Conservation (phyloP, 768 basidiomycete genomes). For the Nidula microcarpa region DNA sequence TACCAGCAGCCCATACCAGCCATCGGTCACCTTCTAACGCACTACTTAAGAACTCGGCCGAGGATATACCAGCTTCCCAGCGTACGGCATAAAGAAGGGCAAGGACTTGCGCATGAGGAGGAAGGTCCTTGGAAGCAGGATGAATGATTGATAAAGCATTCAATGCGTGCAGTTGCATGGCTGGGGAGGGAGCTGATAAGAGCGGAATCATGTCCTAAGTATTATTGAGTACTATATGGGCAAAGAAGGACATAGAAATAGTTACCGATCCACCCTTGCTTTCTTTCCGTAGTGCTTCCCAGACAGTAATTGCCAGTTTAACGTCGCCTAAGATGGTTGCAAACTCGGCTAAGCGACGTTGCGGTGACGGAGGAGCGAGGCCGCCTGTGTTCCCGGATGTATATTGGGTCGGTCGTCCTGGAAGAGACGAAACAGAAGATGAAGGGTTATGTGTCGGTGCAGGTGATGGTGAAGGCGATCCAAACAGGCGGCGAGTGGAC, state of each 20-base stretch:
- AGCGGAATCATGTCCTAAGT: conserved; percentile 79
- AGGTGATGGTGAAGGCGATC: conserved; percentile 52
- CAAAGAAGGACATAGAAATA: conserved; percentile 6
- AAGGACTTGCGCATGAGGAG: conserved; percentile 64
- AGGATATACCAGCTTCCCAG: conserved; percentile 69
- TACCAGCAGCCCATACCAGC: conserved; percentile 83
- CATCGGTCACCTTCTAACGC: conserved; percentile 76
- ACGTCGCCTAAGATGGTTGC: conserved; percentile 89
- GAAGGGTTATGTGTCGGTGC: conserved; percentile 31
- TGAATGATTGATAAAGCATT: conserved; percentile 54
- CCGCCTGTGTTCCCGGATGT: conserved; percentile 18
- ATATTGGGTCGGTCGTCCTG: conserved; percentile 32
- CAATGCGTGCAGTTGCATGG: conserved; percentile 55
- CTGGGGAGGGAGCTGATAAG: conserved; percentile 63
- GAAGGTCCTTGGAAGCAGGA: conserved; percentile 40
- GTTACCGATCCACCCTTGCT: conserved; percentile 82
- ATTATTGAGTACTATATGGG: conserved; percentile 1
- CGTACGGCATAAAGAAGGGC: conserved; percentile 68
- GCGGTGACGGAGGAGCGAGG: conserved; percentile 54
- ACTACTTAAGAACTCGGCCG: conserved; percentile 52
- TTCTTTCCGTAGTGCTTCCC: conserved; percentile 87
- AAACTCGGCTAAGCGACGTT: conserved; percentile 92
- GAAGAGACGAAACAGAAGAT: conserved; percentile 39
- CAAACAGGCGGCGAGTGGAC: conserved; percentile 81
- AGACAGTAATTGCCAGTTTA: conserved; percentile 76